phyloP scores from a whole-genome alignment of 2,329 filamentous ascomycete genomes.

The Microsporum canis region DNA sequence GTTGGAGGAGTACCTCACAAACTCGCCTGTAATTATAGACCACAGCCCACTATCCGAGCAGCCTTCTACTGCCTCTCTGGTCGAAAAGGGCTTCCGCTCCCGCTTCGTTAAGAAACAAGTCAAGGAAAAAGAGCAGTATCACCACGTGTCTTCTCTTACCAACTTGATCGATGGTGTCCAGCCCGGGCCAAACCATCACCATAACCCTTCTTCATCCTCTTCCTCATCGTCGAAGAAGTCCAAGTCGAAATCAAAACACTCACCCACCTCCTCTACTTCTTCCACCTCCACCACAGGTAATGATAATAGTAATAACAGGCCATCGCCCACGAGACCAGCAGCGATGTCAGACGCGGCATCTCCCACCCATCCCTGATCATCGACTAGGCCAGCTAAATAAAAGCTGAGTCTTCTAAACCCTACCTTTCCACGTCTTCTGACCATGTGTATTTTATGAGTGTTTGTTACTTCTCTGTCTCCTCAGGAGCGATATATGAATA shows the following conservation, averaged over 20 bases:
- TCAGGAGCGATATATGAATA: not conserved
- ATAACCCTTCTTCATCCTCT: not conserved
- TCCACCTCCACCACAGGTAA: slow-evolving; percentile 19
- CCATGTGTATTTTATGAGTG: not conserved
- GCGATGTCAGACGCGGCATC: not conserved
- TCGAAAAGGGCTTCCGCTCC: slow-evolving; percentile 29
- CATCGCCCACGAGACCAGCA: not conserved
- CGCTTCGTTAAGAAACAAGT: slow-evolving; percentile 26
- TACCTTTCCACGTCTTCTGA: not conserved
- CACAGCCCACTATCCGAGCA: not conserved
- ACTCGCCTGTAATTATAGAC: slow-evolving; percentile 2
- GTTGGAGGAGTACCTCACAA: not conserved
- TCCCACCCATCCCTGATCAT: not conserved
- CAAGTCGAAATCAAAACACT: slow-evolving; percentile 5
- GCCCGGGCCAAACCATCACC: slow-evolving; percentile 1
- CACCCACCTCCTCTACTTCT: slow-evolving; percentile 10
- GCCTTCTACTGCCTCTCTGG: slow-evolving; percentile 18
- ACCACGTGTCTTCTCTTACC: slow-evolving; percentile 13
- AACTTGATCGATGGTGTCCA: slow-evolving; percentile 8
- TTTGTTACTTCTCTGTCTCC: not conserved
- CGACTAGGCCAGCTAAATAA: not conserved
- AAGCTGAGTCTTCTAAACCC: not conserved
- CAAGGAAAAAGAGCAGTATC: slow-evolving; percentile 12
- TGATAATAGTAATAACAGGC: slow-evolving; percentile 3
- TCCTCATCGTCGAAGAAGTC: not conserved